Evolutionary conservation across 2,329 filamentous ascomycete species (phyloP).

Genomic region (Cytospora mali): DNA sequence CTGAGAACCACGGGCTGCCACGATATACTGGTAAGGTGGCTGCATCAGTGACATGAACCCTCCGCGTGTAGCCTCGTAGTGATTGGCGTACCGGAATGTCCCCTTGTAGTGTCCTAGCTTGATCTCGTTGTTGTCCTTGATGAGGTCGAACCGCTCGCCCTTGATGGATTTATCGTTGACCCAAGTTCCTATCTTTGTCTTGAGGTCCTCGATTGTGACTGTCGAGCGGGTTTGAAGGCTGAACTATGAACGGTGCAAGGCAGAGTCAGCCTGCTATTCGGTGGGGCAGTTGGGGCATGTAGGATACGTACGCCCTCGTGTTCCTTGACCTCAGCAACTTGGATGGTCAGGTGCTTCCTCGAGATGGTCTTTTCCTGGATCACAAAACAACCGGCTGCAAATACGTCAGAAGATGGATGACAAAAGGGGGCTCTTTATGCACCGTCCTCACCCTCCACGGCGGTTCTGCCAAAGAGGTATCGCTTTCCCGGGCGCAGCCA

Average conservation of each 20-base stretch:
- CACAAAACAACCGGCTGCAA: constrained; percentile 63
- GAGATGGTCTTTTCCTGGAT: constrained; percentile 85
- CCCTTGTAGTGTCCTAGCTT: constrained; percentile 71
- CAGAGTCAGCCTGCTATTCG: constrained; percentile 12
- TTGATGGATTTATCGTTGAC: constrained; percentile 75
- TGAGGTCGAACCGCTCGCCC: constrained; percentile 60
- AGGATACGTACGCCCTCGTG: constrained; percentile 65
- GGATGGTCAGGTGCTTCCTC: constrained; percentile 81
- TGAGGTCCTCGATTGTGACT: constrained; percentile 74
- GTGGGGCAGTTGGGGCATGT: not conserved
- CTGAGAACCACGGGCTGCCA: constrained; percentile 84
- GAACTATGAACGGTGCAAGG: constrained; percentile 45
- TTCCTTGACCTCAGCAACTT: constrained; percentile 65
- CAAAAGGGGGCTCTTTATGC: too few species aligned
- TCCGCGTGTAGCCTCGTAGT: not conserved
- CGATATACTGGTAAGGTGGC: constrained; percentile 56
- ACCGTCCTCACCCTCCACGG: constrained; percentile 36
- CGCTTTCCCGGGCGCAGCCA: constrained; percentile 86
- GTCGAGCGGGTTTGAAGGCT: constrained; percentile 66
- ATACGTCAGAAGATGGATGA: not conserved
- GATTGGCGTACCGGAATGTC: constrained; percentile 56
- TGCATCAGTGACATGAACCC: constrained; percentile 9
- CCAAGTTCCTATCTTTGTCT: constrained; percentile 82
- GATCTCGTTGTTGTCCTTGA: constrained; percentile 63
- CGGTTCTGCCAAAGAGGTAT: constrained; percentile 83